Conservation (phyloP, 345 rosid species). For the Abelmoschus esculentus region DNA sequence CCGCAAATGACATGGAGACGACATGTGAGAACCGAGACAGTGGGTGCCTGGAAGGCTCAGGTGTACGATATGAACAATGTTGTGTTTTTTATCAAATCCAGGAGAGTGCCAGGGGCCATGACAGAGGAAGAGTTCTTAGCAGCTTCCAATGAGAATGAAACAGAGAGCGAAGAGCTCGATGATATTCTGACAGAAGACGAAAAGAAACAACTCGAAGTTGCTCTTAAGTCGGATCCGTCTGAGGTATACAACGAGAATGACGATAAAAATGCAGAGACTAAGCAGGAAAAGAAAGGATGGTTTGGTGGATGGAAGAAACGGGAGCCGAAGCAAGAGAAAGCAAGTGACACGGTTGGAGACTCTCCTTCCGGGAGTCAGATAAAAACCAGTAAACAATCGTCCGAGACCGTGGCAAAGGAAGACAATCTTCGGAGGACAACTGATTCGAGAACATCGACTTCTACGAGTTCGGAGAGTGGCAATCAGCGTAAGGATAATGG, state of each 20-base stretch:
- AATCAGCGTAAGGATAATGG: slow-evolving; percentile 51
- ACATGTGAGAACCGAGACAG: slow-evolving; percentile 84
- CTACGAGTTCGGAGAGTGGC: slow-evolving; percentile 32
- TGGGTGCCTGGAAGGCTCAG: slow-evolving; percentile 87
- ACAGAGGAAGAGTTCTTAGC: slow-evolving; percentile 79
- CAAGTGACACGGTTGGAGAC: slow-evolving; percentile 68
- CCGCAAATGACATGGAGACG: slow-evolving; percentile 96
- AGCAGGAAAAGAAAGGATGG: slow-evolving; percentile 92
- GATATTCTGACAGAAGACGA: slow-evolving; percentile 83
- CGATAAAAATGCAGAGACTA: slow-evolving; percentile 44
- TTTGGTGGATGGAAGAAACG: slow-evolving; percentile 92
- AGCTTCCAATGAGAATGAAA: slow-evolving; percentile 61
- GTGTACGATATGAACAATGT: slow-evolving; percentile 98
- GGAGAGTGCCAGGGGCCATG: slow-evolving; percentile 92
- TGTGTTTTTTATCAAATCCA: slow-evolving; percentile 84
- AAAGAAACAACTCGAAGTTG: slow-evolving; percentile 80
- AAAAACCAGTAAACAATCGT: slow-evolving; percentile 77
- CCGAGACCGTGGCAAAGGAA: slow-evolving; percentile 57
- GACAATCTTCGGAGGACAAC: slow-evolving; percentile 48
- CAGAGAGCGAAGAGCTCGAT: slow-evolving; percentile 66
- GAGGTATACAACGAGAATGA: slow-evolving; percentile 46
- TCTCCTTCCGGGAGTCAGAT: slow-evolving; percentile 52
- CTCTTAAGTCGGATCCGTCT: slow-evolving; percentile 67
- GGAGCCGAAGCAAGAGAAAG: slow-evolving; percentile 66
- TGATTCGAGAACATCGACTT: slow-evolving; percentile 42